phyloP scores from a whole-genome alignment of 352 stramenopile species.

The Phytophthora hybrid region DNA sequence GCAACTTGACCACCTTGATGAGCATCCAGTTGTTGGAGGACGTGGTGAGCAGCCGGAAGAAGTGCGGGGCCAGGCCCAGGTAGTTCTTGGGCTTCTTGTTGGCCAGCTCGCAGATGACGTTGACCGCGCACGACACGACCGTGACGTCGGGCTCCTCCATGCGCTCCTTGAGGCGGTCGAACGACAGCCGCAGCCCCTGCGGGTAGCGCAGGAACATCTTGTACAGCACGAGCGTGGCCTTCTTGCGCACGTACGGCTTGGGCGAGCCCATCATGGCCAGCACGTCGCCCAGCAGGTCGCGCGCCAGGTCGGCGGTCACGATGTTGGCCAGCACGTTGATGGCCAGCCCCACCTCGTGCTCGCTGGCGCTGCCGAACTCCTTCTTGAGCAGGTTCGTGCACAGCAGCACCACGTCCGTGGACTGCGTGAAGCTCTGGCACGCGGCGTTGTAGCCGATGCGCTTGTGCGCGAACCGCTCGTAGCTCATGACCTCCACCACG shows the following conservation, averaged over 20 bases:
- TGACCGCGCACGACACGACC: conserved; percentile 98
- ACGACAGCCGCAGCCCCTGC: conserved; percentile 97
- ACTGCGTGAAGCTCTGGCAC: conserved; percentile 96
- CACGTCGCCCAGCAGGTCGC: conserved; percentile 93
- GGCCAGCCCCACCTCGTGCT: conserved; percentile 97
- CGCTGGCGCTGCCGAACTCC: conserved; percentile 90
- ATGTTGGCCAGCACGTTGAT: conserved; percentile 99
- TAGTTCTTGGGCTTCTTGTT: conserved; percentile 99
- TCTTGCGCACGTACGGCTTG: conserved; percentile 98
- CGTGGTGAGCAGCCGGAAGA: conserved; percentile 98
- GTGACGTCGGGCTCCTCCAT: conserved; percentile 97
- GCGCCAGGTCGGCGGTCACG: conserved; percentile 96
- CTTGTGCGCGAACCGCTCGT: conserved; percentile 96
- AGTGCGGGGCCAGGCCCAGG: conserved; percentile 96
- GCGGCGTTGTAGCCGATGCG: conserved; percentile 97
- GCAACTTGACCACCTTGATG: conserved; percentile 99
- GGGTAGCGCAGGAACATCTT: conserved; percentile 99
- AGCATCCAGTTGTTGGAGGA: conserved; percentile 99
- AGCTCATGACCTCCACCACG: conserved; percentile 98
- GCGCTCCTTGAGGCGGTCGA: conserved; percentile 96
- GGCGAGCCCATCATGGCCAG: conserved; percentile 94
- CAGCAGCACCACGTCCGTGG: conserved; percentile 98
- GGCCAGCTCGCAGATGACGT: conserved; percentile 99
- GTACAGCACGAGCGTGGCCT: conserved; percentile 98
- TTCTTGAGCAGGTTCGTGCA: conserved; percentile 99